Evolutionary conservation across 2,329 filamentous ascomycete genomes (phyloP).

Genomic region (Neopestalotiopsis clavispora): DNA sequence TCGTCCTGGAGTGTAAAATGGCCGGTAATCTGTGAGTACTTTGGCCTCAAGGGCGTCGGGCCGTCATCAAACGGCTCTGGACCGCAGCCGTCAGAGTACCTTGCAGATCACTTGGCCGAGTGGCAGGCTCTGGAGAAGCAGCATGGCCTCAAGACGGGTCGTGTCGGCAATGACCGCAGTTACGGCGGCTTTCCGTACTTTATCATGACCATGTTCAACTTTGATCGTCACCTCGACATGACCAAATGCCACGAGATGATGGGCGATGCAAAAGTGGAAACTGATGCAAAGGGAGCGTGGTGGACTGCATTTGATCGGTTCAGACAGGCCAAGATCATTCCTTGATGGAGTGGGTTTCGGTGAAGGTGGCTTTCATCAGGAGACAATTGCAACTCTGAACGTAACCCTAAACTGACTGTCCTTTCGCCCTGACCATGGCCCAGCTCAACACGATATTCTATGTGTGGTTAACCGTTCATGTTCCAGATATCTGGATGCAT

Average conservation of each 20-base stretch:
- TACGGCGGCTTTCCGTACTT: slow-evolving; percentile 36
- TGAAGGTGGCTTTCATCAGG: neutral
- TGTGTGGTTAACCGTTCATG: no score
- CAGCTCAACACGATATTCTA: no score
- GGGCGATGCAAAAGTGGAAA: slow-evolving; percentile 34
- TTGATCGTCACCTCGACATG: slow-evolving; percentile 40
- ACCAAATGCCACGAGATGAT: slow-evolving; percentile 31
- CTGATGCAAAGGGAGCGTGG: slow-evolving; percentile 34
- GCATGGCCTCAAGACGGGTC: slow-evolving; percentile 35
- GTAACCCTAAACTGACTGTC: no score
- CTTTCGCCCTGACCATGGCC: no score
- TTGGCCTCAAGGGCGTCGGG: slow-evolving; percentile 44
- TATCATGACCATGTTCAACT: slow-evolving; percentile 40
- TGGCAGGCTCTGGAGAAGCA: slow-evolving; percentile 39
- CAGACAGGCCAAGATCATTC: slow-evolving; percentile 38
- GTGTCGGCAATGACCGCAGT: slow-evolving; percentile 37
- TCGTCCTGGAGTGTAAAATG: slow-evolving; percentile 48
- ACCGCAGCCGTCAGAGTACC: slow-evolving; percentile 17
- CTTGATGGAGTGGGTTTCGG: slow-evolving; percentile 23
- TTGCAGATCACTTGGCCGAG: slow-evolving; percentile 32
- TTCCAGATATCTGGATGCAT: no score
- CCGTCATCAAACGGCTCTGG: neutral
- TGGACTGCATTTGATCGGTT: slow-evolving; percentile 39
- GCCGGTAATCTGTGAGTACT: slow-evolving; percentile 50
- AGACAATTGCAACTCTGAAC: no score